Evolutionary conservation across 148 eudicot genomes (phyloP).

Genomic region (Polygonum maritimum): DNA sequence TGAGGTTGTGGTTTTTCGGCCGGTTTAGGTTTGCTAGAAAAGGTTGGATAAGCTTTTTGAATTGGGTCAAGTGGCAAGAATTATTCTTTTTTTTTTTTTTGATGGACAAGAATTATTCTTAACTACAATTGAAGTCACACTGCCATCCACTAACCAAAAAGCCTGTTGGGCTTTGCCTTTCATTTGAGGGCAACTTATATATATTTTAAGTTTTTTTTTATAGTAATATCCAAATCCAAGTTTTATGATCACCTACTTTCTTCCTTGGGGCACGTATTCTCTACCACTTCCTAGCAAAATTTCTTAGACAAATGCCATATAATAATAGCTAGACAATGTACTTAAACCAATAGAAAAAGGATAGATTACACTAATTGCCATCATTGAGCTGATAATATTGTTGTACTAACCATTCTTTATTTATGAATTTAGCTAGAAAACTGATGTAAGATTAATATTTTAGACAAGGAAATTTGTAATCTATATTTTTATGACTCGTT

Average conservation of each 20-base stretch:
- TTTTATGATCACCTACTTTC: neutral
- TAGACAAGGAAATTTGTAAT: no score
- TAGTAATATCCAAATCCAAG: no score
- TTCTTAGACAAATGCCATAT: neutral
- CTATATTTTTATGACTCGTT: no score
- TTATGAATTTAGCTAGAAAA: no score
- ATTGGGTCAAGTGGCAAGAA: neutral
- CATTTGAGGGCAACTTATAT: neutral
- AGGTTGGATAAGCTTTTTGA: neutral
- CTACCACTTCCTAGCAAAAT: neutral
- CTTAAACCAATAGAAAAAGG: no score
- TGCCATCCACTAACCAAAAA: neutral
- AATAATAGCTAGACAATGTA: no score
- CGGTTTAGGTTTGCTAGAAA: neutral
- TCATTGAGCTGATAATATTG: no score
- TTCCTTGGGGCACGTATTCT: neutral
- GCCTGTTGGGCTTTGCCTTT: slow-evolving; percentile 5
- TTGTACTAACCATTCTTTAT: no score
- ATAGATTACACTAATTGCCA: no score
- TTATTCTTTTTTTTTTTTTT: no score
- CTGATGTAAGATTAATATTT: no score
- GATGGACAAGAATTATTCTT: neutral
- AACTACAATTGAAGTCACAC: neutral
- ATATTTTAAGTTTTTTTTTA: no score
- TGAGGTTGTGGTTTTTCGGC: neutral